Percentiles rank a stretch among this genome's conserved stretches.
phyloP scores from a whole-genome alignment of 306 rosid genomes.

The Dalbergia cultrata region DNA sequence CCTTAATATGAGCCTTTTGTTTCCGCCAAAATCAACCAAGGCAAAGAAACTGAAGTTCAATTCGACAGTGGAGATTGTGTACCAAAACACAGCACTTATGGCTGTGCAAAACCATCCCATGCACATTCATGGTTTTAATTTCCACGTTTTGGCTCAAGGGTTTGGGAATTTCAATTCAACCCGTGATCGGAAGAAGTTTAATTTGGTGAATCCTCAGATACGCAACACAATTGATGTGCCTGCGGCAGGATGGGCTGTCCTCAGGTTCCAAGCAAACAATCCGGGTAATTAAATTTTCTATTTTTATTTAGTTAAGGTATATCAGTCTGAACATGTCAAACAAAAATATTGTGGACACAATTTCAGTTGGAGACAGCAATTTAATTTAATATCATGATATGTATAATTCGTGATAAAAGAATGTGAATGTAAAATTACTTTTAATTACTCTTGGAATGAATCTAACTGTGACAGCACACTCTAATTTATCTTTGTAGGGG shows the following conservation, averaged over 20 bases:
- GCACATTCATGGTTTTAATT: slow-evolving; percentile 49
- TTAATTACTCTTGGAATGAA: too few species aligned
- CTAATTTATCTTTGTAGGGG: neutral
- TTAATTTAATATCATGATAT: too few species aligned
- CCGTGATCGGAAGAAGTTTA: slow-evolving; percentile 45
- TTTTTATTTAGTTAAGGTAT: too few species aligned
- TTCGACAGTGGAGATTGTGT: slow-evolving; percentile 69
- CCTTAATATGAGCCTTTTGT: neutral
- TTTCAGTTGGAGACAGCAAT: too few species aligned
- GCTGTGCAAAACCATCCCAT: slow-evolving; percentile 41
- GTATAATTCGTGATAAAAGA: too few species aligned
- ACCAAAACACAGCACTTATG: slow-evolving; percentile 58
- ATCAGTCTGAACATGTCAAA: too few species aligned
- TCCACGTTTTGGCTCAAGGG: slow-evolving; percentile 55
- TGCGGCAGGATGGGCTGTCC: slow-evolving; percentile 69
- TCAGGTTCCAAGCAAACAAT: slow-evolving; percentile 53
- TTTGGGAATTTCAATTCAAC: slow-evolving; percentile 55
- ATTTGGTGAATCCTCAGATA: slow-evolving; percentile 57
- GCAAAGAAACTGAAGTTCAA: slow-evolving; percentile 65
- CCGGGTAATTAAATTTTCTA: slow-evolving; percentile 36
- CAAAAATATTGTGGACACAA: too few species aligned
- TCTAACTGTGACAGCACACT: neutral
- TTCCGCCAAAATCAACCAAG: slow-evolving; percentile 58
- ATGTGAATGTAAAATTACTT: too few species aligned
- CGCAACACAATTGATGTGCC: slow-evolving; percentile 72